Evolutionary conservation across 1,139 yeast species (phyloP).

Genomic region (Wickerhamomyces sp.): DNA sequence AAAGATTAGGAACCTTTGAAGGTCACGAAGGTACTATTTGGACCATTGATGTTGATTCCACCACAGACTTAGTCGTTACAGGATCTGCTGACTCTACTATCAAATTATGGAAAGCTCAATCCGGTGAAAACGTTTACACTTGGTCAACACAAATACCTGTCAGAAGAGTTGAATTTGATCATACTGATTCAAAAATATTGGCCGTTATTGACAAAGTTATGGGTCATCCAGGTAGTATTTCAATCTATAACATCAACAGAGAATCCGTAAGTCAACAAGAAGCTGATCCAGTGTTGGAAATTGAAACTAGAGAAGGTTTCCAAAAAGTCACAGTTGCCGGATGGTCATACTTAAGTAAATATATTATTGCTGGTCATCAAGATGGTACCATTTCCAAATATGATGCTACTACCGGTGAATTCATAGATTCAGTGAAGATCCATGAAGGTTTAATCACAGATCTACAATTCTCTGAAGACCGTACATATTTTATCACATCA

Average conservation of each 20-base stretch:
- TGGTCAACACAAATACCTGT: constrained; percentile 84
- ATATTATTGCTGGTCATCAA: constrained; percentile 81
- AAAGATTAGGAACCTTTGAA: constrained; percentile 87
- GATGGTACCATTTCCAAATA: constrained; percentile 82
- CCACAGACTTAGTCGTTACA: constrained; percentile 66
- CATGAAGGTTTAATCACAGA: constrained; percentile 84
- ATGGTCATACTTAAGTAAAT: constrained; percentile 74
- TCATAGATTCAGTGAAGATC: constrained; percentile 50
- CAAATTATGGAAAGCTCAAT: constrained; percentile 78
- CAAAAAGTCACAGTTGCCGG: constrained; percentile 81
- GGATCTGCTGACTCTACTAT: constrained; percentile 90
- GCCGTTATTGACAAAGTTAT: constrained; percentile 89
- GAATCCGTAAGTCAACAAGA: constrained; percentile 34
- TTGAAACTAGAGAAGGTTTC: constrained; percentile 54
- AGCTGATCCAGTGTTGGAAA: constrained; percentile 55
- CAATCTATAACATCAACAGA: constrained; percentile 56
- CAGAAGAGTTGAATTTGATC: constrained; percentile 83
- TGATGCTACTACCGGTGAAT: constrained; percentile 71
- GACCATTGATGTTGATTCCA: constrained; percentile 84
- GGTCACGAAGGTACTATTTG: constrained; percentile 94
- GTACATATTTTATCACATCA: constrained; percentile 84
- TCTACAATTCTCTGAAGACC: constrained; percentile 83
- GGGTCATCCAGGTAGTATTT: constrained; percentile 81
- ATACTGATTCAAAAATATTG: constrained; percentile 63
- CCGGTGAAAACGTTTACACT: constrained; percentile 71